These are phyloP conservation scores for Dactylella cylindrospora DNA, from an alignment of 2,329 filamentous ascomycete species.

Conservation along the genomic window DNA sequence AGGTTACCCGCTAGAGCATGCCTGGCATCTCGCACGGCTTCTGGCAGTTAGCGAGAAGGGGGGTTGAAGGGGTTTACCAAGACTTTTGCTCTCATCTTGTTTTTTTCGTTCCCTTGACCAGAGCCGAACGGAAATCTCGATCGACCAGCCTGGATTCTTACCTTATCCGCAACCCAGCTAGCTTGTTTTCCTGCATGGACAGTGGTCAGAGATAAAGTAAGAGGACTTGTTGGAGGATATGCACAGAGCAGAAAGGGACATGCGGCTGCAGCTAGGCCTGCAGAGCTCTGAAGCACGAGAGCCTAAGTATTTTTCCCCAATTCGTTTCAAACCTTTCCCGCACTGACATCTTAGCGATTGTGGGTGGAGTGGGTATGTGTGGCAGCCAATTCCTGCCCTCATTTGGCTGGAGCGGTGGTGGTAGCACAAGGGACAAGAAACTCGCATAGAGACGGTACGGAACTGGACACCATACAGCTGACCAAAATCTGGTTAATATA, in stretches of 20 bases:
- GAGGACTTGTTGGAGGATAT: slow-evolving; percentile 1
- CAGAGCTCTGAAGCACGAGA: slow-evolving; percentile 24
- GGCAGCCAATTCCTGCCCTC: slow-evolving; percentile 3
- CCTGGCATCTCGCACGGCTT: no score
- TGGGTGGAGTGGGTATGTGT: no score
- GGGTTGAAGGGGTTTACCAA: slow-evolving; percentile 27
- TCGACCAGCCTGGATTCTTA: slow-evolving; percentile 33
- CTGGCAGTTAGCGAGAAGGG: slow-evolving; percentile 23
- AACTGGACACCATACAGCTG: no score
- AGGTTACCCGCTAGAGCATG: slow-evolving; percentile 40
- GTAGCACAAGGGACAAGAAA: no score
- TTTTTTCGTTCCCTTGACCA: slow-evolving; percentile 16
- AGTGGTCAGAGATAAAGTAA: no score
- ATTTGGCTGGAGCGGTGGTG: no score
- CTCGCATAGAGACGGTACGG: no score
- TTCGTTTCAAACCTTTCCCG: slow-evolving; percentile 11
- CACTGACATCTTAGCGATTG: slow-evolving; percentile 37
- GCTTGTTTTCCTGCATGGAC: no score
- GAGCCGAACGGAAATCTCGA: slow-evolving; percentile 25
- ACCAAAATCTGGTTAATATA: no score
- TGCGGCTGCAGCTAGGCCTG: slow-evolving; percentile 38
- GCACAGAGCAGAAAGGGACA: no score
- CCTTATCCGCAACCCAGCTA: slow-evolving; percentile 36
- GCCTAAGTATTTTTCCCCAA: slow-evolving; percentile 3
- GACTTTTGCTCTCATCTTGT: slow-evolving; percentile 5